Percentiles rank a stretch among this genome's conserved stretches.
Conservation (phyloP, 345 rosid genomes). For the Eucalyptus erythrocorys region DNA sequence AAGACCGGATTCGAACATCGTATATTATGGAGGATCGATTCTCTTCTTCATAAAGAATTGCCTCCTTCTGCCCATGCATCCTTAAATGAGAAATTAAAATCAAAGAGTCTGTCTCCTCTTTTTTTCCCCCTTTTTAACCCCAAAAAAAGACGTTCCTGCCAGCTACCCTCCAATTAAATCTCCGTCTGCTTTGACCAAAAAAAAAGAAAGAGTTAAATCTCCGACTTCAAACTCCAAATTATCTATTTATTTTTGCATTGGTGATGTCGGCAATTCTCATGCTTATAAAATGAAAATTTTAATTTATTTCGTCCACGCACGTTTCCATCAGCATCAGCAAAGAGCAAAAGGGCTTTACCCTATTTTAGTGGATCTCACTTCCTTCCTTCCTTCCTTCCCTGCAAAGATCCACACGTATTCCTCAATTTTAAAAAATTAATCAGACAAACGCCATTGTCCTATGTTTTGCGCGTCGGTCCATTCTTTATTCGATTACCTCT, state of each 20-base stretch:
- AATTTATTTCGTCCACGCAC: not conserved
- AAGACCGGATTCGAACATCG: not conserved
- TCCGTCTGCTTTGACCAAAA: not conserved
- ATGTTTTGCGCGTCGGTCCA: not conserved
- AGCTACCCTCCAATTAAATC: not conserved
- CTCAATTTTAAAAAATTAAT: not conserved
- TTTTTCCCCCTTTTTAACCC: not conserved
- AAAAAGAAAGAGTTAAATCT: not conserved
- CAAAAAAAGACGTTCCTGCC: not conserved
- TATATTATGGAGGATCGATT: not conserved
- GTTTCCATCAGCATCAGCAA: not conserved
- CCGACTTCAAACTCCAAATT: not conserved
- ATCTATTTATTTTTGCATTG: not conserved
- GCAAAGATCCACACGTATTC: not conserved
- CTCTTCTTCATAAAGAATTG: not conserved
- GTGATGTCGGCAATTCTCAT: not conserved
- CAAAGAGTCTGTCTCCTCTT: not conserved
- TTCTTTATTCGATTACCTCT: not conserved
- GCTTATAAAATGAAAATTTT: not conserved
- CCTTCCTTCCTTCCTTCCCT: not conserved
- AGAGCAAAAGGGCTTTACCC: not conserved
- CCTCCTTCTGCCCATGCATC: not conserved
- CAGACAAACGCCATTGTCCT: not conserved
- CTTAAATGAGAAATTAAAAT: not conserved
- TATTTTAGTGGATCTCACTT: not conserved